Evolutionary conservation across 192 early-diverging fungal genomes (phyloP).

Genomic region (Rhizophagus clarus): DNA sequence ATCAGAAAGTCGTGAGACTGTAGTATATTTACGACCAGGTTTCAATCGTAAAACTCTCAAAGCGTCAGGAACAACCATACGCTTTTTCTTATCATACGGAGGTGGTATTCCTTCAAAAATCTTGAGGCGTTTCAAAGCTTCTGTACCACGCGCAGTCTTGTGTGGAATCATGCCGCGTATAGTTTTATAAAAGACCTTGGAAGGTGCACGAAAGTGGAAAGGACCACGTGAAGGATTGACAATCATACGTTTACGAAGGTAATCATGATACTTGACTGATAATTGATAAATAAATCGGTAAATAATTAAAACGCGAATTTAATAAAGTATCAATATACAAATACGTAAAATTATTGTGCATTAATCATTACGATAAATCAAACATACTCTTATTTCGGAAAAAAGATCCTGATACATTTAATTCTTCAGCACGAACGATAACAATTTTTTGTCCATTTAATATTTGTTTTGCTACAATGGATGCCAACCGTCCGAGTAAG

Average conservation of each 20-base stretch:
- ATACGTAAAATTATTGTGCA: too few species aligned
- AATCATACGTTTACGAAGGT: conserved; percentile 96
- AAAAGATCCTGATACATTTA: conserved; percentile 97
- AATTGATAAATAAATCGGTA: background rate
- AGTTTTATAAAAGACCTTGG: conserved; percentile 94
- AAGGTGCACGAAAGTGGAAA: conserved; percentile 99
- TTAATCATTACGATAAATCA: background rate
- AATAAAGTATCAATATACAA: background rate
- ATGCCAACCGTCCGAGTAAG: conserved; percentile 87
- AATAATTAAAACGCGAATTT: background rate
- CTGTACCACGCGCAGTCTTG: conserved; percentile 98
- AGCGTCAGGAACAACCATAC: conserved; percentile 95
- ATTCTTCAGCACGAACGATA: conserved; percentile 97
- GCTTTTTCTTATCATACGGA: conserved; percentile 96
- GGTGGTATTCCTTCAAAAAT: conserved; percentile 99
- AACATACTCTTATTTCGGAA: conserved; percentile 98
- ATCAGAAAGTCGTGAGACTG: conserved; percentile 60
- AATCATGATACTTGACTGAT: conserved; percentile 91
- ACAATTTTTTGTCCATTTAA: conserved; percentile 97
- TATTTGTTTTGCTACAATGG: conserved; percentile 97
- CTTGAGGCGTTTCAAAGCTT: conserved; percentile 96
- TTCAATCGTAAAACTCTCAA: conserved; percentile 95
- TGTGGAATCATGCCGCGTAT: conserved; percentile 99
- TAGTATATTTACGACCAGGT: conserved; percentile 98
- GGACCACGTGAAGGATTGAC: conserved; percentile 96